Percentiles rank a stretch among this genome's conserved stretches.
Evolutionary conservation across 768 basidiomycete genomes (phyloP).

Genomic region (Pleurotus pulmonarius): DNA sequence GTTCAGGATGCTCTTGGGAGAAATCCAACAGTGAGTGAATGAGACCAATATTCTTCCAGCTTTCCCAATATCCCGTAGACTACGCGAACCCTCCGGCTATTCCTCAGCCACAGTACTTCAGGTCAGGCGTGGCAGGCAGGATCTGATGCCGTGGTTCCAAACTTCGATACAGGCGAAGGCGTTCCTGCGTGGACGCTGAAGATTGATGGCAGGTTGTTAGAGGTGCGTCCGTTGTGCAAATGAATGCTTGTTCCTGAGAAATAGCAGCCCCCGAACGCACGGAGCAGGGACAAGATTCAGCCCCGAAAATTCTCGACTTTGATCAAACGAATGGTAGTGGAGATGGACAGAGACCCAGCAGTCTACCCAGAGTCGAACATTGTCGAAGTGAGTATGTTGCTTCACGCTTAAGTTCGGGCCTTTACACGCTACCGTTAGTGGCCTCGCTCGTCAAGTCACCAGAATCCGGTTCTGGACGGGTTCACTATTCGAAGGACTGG

Average conservation of each 20-base stretch:
- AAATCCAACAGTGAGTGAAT: constrained; percentile 57
- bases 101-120: constrained; percentile 84
- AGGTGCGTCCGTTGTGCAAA: constrained; percentile 43
- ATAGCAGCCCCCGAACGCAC: constrained; percentile 52
- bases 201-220: constrained; percentile 83
- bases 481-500: constrained; percentile 83
- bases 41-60: not conserved
- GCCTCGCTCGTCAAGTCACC: constrained; percentile 51
- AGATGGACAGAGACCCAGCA: constrained; percentile 80
- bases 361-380: constrained; percentile 84
- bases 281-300: constrained; percentile 57
- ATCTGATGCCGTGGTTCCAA: constrained; percentile 36
- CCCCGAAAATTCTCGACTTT: constrained; percentile 83
- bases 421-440: constrained; percentile 38
- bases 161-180: constrained; percentile 82
- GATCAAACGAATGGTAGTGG: constrained; percentile 79
- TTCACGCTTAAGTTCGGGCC: not conserved
- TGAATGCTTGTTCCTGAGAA: not conserved
- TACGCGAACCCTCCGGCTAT: constrained; percentile 79
- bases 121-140: constrained; percentile 82
- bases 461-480: constrained; percentile 71
- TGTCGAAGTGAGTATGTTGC: constrained; percentile 62
- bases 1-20: constrained; percentile 84
- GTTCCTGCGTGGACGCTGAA: constrained; percentile 88
- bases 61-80: constrained; percentile 40